A percentile compares a stretch with the other conserved stretches of the same genome.
Evolutionary conservation across 306 rosid species (phyloP).

Genomic region (Canavalia ensiformis): DNA sequence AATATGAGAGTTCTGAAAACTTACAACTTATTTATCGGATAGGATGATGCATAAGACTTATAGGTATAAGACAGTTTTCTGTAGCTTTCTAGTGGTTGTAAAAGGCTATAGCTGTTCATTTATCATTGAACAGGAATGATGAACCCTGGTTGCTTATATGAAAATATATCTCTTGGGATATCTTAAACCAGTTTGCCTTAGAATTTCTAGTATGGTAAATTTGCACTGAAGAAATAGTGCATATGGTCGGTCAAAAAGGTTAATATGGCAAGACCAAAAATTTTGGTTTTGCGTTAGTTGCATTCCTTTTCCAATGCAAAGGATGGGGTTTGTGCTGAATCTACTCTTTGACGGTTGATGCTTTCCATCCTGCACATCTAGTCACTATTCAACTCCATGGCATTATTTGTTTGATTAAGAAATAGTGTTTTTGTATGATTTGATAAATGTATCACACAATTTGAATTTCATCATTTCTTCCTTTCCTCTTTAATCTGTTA

Average conservation of each 20-base stretch:
- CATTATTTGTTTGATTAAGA: not conserved
- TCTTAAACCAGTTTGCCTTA: not conserved
- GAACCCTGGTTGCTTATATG: slow-evolving; percentile 6
- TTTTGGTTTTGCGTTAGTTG: not conserved
- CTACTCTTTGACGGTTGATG: not conserved
- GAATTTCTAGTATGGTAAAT: not conserved
- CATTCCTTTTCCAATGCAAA: slow-evolving; percentile 11
- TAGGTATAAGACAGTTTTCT: not conserved
- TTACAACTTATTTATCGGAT: not conserved
- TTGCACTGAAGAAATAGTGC: not conserved
- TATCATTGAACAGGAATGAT: slow-evolving; percentile 3
- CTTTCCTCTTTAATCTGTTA: slow-evolving; percentile 6
- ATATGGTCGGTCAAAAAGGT: not conserved
- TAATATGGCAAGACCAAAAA: not conserved
- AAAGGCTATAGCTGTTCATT: not conserved
- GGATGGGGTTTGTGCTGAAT: not conserved
- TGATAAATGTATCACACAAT: not conserved
- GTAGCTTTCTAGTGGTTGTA: not conserved
- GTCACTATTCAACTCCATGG: not conserved
- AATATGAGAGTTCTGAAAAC: not conserved
- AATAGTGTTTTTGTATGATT: not conserved
- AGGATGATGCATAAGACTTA: not conserved
- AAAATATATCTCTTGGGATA: not conserved
- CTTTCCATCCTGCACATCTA: slow-evolving; percentile 1
- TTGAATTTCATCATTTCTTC: slow-evolving; percentile 4